Conservation (phyloP, 2,329 filamentous ascomycete genomes). For the Penicillium sclerotigenum region DNA sequence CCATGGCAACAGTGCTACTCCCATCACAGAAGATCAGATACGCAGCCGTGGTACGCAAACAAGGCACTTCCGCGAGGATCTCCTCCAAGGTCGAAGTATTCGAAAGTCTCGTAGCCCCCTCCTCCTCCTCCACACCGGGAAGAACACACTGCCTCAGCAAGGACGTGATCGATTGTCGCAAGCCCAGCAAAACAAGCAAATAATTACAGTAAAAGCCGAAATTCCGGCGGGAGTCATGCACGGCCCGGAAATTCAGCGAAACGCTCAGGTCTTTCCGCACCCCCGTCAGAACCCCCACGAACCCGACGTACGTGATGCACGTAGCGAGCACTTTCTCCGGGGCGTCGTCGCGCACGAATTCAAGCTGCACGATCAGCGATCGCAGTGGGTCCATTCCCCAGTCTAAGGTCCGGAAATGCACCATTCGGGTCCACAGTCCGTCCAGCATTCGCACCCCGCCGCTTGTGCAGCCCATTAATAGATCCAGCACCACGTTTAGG, state of each 20-base stretch:
- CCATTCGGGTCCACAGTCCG: conserved; percentile 24
- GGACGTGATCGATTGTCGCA: conserved; percentile 53
- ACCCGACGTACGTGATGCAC: conserved; percentile 50
- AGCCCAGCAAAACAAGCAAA: conserved; percentile 53
- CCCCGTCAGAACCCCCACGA: conserved; percentile 51
- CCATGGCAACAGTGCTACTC: conserved; percentile 47
- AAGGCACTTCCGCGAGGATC: conserved; percentile 36
- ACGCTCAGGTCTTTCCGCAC: conserved; percentile 47
- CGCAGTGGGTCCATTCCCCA: conserved; percentile 55
- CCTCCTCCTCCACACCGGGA: background rate
- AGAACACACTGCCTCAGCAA: conserved; percentile 42
- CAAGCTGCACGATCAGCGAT: conserved; percentile 52
- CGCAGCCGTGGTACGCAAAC: conserved; percentile 50
- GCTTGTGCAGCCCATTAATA: conserved; percentile 64
- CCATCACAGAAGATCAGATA: conserved; percentile 58
- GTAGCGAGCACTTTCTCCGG: conserved; percentile 43
- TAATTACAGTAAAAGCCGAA: conserved; percentile 49
- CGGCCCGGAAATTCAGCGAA: conserved; percentile 53
- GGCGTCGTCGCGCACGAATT: conserved; percentile 44
- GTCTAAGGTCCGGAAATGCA: conserved; percentile 48
- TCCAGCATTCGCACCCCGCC: conserved; percentile 42
- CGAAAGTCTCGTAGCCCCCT: background rate
- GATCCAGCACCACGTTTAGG: conserved; percentile 62
- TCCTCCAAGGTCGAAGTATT: conserved; percentile 17
- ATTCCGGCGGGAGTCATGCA: conserved; percentile 45